phyloP scores from a whole-genome alignment of 2,329 filamentous ascomycete species.

The Aspergillus eucalypticola region DNA sequence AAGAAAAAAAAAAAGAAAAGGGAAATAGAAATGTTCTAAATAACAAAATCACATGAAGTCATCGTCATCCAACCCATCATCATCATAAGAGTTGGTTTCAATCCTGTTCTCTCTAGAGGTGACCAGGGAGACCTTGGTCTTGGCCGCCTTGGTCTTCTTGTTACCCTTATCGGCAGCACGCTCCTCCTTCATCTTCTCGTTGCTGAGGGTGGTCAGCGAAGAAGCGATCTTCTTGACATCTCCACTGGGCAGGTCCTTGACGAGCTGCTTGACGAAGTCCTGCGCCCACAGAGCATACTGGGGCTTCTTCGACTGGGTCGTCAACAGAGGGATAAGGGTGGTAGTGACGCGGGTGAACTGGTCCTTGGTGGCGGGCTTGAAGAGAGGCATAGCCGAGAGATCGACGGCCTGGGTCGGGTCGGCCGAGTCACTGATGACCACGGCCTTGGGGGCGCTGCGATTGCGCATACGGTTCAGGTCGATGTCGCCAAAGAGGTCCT shows the following conservation, averaged over 20 bases:
- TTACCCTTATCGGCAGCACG: slow-evolving; percentile 89
- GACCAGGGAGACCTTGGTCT: slow-evolving; percentile 86
- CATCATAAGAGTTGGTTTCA: slow-evolving; percentile 78
- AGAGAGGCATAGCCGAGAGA: slow-evolving; percentile 74
- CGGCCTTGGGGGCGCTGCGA: slow-evolving; percentile 63
- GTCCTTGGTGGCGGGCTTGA: slow-evolving; percentile 83
- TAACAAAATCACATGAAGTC: slow-evolving; percentile 49
- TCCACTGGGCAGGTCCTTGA: slow-evolving; percentile 82
- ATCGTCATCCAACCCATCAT: slow-evolving; percentile 74
- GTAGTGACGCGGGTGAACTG: slow-evolving; percentile 81
- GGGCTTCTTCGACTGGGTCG: slow-evolving; percentile 76
- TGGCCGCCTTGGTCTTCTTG: slow-evolving; percentile 96
- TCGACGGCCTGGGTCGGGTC: slow-evolving; percentile 81
- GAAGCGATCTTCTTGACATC: slow-evolving; percentile 97
- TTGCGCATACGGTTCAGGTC: slow-evolving; percentile 61
- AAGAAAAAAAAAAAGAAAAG: background rate
- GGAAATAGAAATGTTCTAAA: slow-evolving; percentile 1
- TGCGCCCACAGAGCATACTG: slow-evolving; percentile 89
- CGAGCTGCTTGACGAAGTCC: slow-evolving; percentile 84
- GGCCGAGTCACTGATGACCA: slow-evolving; percentile 65
- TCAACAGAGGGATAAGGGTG: slow-evolving; percentile 75
- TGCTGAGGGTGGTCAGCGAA: slow-evolving; percentile 81
- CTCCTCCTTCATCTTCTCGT: slow-evolving; percentile 99
- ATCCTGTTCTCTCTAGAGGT: slow-evolving; percentile 58
- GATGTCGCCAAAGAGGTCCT: slow-evolving; percentile 82